Evolutionary conservation across 352 stramenopile genomes (phyloP).

Genomic region (Plasmopara muralis): DNA sequence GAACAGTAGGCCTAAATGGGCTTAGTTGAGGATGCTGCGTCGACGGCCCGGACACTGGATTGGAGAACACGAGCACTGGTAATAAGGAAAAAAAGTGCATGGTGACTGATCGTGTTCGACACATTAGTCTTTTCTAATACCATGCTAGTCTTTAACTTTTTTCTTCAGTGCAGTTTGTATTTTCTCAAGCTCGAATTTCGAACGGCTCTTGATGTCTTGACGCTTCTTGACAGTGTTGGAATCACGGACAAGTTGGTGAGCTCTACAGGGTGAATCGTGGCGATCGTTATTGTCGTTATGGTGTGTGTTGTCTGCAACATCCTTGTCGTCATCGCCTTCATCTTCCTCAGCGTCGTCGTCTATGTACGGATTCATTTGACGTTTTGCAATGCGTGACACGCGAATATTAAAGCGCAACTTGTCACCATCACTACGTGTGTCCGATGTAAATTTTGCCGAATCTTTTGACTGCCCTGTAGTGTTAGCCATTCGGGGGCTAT

Average conservation of each 20-base stretch:
- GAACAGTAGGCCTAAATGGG: slow-evolving; percentile 38
- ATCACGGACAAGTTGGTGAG: slow-evolving; percentile 1
- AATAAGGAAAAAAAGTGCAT: slow-evolving; percentile 7
- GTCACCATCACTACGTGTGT: slow-evolving; percentile 47
- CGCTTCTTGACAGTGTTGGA: slow-evolving; percentile 36
- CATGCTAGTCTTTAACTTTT: slow-evolving; percentile 26
- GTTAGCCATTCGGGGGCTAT: slow-evolving; percentile 48
- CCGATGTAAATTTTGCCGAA: slow-evolving; percentile 21
- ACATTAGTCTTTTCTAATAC: slow-evolving; percentile 5
- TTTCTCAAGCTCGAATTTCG: slow-evolving; percentile 56
- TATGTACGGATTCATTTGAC: slow-evolving; percentile 63
- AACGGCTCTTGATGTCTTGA: slow-evolving; percentile 58
- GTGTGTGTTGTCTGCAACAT: too few species aligned
- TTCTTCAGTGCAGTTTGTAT: slow-evolving; percentile 52
- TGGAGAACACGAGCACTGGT: background rate
- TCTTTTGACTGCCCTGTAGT: slow-evolving; percentile 22
- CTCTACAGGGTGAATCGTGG: slow-evolving; percentile 1
- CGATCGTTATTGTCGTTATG: background rate
- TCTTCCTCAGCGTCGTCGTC: slow-evolving; percentile 25
- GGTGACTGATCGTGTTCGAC: slow-evolving; percentile 11
- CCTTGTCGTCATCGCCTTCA: background rate
- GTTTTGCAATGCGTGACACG: slow-evolving; percentile 41
- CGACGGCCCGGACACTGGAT: background rate
- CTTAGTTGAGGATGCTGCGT: background rate
- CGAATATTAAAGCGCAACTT: slow-evolving; percentile 74